Conservation (phyloP, 164 flowering plant species). For the Stephania cephalantha region DNA sequence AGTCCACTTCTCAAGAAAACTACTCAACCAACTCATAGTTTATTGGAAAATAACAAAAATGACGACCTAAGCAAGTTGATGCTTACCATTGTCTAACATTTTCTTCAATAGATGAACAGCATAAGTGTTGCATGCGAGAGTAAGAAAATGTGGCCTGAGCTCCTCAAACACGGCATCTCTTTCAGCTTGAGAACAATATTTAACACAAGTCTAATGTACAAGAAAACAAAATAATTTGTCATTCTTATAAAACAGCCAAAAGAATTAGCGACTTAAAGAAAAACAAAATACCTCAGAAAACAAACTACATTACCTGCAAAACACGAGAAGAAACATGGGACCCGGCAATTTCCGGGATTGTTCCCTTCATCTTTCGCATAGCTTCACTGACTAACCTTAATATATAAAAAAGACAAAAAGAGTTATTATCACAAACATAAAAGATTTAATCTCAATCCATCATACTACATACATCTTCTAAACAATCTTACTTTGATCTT, state of each 20-base stretch:
- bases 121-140: constrained; percentile 64
- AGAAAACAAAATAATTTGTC: neutral
- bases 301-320: constrained; percentile 57
- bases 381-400: constrained; percentile 74
- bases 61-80: neutral
- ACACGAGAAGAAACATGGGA: constrained; percentile 94
- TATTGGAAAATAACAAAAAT: neutral
- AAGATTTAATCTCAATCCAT: neutral
- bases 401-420: neutral
- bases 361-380: constrained; percentile 80
- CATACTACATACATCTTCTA: neutral
- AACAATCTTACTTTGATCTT: constrained; percentile 58
- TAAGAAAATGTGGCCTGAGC: constrained; percentile 69
- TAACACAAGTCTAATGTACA: constrained; percentile 64
- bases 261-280: neutral
- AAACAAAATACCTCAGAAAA: neutral
- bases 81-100: constrained; percentile 81
- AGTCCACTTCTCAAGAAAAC: neutral
- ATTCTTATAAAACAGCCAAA: neutral
- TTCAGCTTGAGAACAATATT: constrained; percentile 73
- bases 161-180: constrained; percentile 70
- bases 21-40: neutral
- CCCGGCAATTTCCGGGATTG: constrained; percentile 77
- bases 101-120: constrained; percentile 89
- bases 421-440: neutral